These are phyloP conservation scores for Apiotrichum siamense DNA, from an alignment of 1,284 basidiomycete species.

Conservation along the genomic window DNA sequence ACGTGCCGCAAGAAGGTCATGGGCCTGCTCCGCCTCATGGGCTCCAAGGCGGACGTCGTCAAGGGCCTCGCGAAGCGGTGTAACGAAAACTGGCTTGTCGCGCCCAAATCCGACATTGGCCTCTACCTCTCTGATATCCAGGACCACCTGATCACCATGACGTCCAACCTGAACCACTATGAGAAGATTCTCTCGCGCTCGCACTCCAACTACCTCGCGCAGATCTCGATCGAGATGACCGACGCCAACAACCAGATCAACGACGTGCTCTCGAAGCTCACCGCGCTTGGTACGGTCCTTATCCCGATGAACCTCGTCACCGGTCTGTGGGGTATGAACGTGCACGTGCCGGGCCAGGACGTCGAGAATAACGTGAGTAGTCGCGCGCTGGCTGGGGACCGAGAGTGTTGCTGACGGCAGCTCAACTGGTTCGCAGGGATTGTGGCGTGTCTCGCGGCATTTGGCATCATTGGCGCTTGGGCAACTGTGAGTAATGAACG, in stretches of 20 bases:
- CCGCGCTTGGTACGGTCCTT: constrained; percentile 93
- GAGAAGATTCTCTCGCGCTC: constrained; percentile 98
- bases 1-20: constrained; percentile 99
- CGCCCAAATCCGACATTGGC: constrained; percentile 95
- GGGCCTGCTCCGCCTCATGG: constrained; percentile 90
- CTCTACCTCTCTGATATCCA: constrained; percentile 91
- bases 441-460: constrained; percentile 65
- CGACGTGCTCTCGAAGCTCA: constrained; percentile 96
- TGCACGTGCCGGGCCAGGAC: constrained; percentile 71
- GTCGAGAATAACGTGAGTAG: constrained; percentile 47
- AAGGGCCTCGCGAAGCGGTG: constrained; percentile 94
- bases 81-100: constrained; percentile 98
- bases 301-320: constrained; percentile 96
- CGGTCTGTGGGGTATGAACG: constrained; percentile 53
- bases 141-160: constrained; percentile 99
- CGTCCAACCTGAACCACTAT: constrained; percentile 90
- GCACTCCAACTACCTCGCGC: constrained; percentile 98
- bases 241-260: constrained; percentile 99
- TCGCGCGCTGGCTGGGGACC: too few relatives aligned
- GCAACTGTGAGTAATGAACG: constrained; percentile 51
- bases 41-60: constrained; percentile 99
- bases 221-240: constrained; percentile 98
- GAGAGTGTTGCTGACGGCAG: neutral
- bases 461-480: constrained; percentile 74
- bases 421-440: constrained; percentile 76